Base-by-base conservation (phyloP, 2,329 filamentous ascomycete genomes). In the Zarea fungicola region DNA sequence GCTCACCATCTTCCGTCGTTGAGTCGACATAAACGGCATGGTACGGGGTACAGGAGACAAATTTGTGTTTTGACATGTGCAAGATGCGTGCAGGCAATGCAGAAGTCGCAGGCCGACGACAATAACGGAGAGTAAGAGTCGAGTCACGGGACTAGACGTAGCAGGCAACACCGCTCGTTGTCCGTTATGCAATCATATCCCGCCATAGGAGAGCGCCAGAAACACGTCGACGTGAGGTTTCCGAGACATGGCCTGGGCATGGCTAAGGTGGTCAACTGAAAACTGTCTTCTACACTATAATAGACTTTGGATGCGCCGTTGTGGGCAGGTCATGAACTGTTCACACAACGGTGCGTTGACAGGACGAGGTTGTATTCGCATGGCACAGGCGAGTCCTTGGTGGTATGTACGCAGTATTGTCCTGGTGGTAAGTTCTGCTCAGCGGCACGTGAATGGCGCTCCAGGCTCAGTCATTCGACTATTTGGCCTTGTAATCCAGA, bases 391-490 rank as follows among this genome's bases (percentile, higher is more conserved):
- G 16, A 26, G 45, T 29, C 31, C 10, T 16, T 10, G 22, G 21
- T 36, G 19, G 36, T 36, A 42, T 42, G 29, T 29, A 29, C 28
- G 8, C 28, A 14, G 28, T 8, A 31, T 42, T 22, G 16, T 34
- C 9, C 16, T 21, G 22, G 32, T 40, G 26, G 40, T 16, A 21
- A 21, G 29, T 40, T 28, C 21, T 22, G 11, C 1, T 28, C 8
- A 21, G n/a, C 9, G 28, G 28, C 48, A 50, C 48, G 48, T 50
- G 48, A 50, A 31, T 22, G 35, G 48, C 42, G 48, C 48, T 39
- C 26, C 31, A 16, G 48, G 35, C 14, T 26, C 26, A 44, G 41
- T 50, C 48, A 50, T 35, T 45, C 21, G 48, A 50, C 41, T 28
- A 26, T 19, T 26, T 11, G 34, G 34, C 41, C 19, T 43, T 26